A percentile compares a stretch with the other conserved stretches of the same genome.
Conservation (phyloP, 2,329 filamentous ascomycete genomes). For the Xylariaceae sp. region DNA sequence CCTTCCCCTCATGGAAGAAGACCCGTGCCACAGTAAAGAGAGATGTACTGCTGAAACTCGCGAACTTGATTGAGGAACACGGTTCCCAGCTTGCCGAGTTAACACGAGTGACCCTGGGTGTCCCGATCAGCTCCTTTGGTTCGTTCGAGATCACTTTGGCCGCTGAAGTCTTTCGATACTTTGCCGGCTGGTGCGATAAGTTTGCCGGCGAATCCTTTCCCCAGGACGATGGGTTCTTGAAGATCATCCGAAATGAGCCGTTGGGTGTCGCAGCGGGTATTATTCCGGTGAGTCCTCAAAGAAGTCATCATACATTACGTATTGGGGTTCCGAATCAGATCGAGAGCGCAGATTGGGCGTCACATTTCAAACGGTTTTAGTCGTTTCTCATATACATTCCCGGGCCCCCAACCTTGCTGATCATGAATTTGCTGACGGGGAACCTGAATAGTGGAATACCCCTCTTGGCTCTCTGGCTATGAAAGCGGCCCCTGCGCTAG, state of each 20-base stretch:
- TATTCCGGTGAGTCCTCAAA: conserved; percentile 8
- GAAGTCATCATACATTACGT: too few species aligned
- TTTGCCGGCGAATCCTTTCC: conserved; percentile 18
- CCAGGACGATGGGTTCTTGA: conserved; percentile 19
- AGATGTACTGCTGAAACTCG: conserved; percentile 41
- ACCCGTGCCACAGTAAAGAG: conserved; percentile 39
- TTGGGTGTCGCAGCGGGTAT: conserved; percentile 17
- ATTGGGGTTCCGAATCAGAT: too few species aligned
- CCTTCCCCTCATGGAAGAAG: conserved; percentile 36
- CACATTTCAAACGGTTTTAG: too few species aligned
- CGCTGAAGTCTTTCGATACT: conserved; percentile 13
- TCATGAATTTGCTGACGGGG: not conserved
- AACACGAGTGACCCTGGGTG: conserved; percentile 16
- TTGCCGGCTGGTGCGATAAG: conserved; percentile 20
- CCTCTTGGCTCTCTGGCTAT: conserved; percentile 33
- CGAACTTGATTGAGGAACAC: conserved; percentile 14
- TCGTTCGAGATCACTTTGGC: not conserved
- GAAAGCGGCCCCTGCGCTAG: conserved; percentile 37
- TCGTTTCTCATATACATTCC: too few species aligned
- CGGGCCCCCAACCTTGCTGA: too few species aligned
- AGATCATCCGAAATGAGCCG: conserved; percentile 19
- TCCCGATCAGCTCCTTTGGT: conserved; percentile 10
- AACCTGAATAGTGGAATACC: conserved; percentile 29
- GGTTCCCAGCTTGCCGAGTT: conserved; percentile 9
- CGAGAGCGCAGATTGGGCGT: too few species aligned